These are phyloP conservation scores for Clarireedia homoeocarpa DNA, from an alignment of 2,329 filamentous ascomycete species.

Conservation along the genomic window DNA sequence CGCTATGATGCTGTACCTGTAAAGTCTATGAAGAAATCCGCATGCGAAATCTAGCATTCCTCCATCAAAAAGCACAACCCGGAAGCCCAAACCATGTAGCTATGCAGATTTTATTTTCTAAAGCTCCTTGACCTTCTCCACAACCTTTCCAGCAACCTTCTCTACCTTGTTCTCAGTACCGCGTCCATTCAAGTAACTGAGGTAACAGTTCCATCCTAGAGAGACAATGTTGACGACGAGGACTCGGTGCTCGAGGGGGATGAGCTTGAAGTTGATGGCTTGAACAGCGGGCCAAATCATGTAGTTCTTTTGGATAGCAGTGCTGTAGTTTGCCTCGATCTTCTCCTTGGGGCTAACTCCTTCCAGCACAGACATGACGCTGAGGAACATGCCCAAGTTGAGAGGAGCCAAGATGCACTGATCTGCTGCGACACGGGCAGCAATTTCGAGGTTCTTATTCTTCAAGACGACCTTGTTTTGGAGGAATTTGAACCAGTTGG, in stretches of 20 bases:
- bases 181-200: slow-evolving; percentile 30
- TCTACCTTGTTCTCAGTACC: slow-evolving; percentile 1
- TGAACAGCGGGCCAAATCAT: slow-evolving; percentile 65
- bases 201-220: slow-evolving; percentile 44
- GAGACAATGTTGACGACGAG: slow-evolving; percentile 63
- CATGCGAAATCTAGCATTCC: neutral
- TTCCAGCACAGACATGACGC: slow-evolving; percentile 60
- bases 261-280: slow-evolving; percentile 60
- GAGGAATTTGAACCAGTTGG: slow-evolving; percentile 62
- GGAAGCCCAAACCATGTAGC: neutral
- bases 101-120: neutral
- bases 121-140: slow-evolving; percentile 8
- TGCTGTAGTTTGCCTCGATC: slow-evolving; percentile 49
- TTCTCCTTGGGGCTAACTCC: slow-evolving; percentile 52
- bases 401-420: slow-evolving; percentile 58
- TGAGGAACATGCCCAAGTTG: slow-evolving; percentile 59
- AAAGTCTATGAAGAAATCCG: slow-evolving; percentile 6
- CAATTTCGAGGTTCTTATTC: slow-evolving; percentile 50
- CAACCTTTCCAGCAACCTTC: neutral
- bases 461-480: slow-evolving; percentile 51
- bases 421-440: slow-evolving; percentile 55
- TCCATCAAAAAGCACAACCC: neutral
- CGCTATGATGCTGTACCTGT: slow-evolving; percentile 12
- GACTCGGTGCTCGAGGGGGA: slow-evolving; percentile 62
- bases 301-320: slow-evolving; percentile 60